Evolutionary conservation across 2,329 filamentous ascomycete genomes (phyloP), one percentile per base, ranked within the genome.

Genomic region (Microthyrium microscopicum): DNA sequence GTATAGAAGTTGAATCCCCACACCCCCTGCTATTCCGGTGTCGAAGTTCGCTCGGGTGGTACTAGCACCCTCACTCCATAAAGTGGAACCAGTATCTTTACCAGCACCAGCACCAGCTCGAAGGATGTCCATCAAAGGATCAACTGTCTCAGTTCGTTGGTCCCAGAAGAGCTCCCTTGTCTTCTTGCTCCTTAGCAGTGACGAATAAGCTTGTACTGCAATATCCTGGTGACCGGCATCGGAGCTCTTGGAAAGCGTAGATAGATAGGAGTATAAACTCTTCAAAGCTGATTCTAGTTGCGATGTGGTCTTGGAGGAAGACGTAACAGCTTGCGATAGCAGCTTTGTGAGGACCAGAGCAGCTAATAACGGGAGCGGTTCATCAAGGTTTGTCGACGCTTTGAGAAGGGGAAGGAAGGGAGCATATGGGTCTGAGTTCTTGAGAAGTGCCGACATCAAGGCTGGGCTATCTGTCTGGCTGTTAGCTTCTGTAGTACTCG

Each of bases 181-280:
- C 37, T 71, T 71, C 40, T 65, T 70, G 25, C 75, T 81, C 40
- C 83, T 76, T 20, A 98, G 65, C 20, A 98, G 64, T 15, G 79
- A 68, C 22, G 89, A 94, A 57, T 87, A 91, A 51, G 87, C 73
- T 49, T 89, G 81, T 9, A 95, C 84, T 18, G 84, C 87, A 50
- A 95, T 93, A 50, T 98, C 89, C 57, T 98, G 89, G 36, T 92
- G 67, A 25, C 83, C 83, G 35, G 81, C 78, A 56, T 98, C 89
- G 37, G 79, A 70, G 51, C 76, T 83, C 62, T 84, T 84, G 38
- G 80, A 75, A 36, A 95, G 65, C 34, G 74, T 73, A 5, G 84
- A 80, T 20, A 95, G 71, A 56, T 94, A 95, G 48, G 70, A 76
- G 56, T 89, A 81, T 31, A 95, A 67, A 47, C 82, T 66, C 13